Conservation (phyloP, 192 early-diverging fungal genomes). For the Coemansia biformis region DNA sequence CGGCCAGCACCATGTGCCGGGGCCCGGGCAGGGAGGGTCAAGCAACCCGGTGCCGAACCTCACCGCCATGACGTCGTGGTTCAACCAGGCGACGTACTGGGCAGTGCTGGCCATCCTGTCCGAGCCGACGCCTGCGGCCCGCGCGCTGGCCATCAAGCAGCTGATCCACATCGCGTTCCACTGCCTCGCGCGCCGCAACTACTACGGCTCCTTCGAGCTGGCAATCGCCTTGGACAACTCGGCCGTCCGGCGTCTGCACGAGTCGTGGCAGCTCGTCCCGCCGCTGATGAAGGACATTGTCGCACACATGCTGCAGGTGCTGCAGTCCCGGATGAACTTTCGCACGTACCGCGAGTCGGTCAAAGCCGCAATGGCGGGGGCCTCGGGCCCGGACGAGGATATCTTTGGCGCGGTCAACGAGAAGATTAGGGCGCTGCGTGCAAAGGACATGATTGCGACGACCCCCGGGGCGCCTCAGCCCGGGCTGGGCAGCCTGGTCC, state of each 20-base stretch:
- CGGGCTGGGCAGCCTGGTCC: slow-evolving; percentile 34
- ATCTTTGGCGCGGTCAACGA: slow-evolving; percentile 36
- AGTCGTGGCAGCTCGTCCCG: slow-evolving; percentile 47
- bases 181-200: slow-evolving; percentile 51
- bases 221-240: slow-evolving; percentile 50
- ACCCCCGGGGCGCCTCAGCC: slow-evolving; percentile 20
- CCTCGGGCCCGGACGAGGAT: slow-evolving; percentile 46
- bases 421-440: slow-evolving; percentile 40
- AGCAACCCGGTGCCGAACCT: slow-evolving; percentile 45
- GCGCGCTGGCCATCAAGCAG: slow-evolving; percentile 45
- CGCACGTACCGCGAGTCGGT: slow-evolving; percentile 49
- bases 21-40: slow-evolving; percentile 9
- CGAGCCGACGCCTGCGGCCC: slow-evolving; percentile 34
- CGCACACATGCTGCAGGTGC: slow-evolving; percentile 29
- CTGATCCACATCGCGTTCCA: slow-evolving; percentile 51
- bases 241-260: slow-evolving; percentile 48
- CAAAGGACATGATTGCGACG: slow-evolving; percentile 35
- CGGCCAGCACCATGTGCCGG: slow-evolving; percentile 2
- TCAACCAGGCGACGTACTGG: slow-evolving; percentile 54
- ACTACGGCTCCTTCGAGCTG: slow-evolving; percentile 53
- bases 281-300: slow-evolving; percentile 45
- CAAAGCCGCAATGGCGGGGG: slow-evolving; percentile 40
- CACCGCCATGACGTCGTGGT: slow-evolving; percentile 50
- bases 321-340: slow-evolving; percentile 50
- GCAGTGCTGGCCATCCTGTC: slow-evolving; percentile 45